Percentiles rank a stretch among this genome's conserved stretches.
These are phyloP conservation scores for Puya raimondii DNA, from an alignment of 176 grass and related monocot genomes.

Conservation along the genomic window DNA sequence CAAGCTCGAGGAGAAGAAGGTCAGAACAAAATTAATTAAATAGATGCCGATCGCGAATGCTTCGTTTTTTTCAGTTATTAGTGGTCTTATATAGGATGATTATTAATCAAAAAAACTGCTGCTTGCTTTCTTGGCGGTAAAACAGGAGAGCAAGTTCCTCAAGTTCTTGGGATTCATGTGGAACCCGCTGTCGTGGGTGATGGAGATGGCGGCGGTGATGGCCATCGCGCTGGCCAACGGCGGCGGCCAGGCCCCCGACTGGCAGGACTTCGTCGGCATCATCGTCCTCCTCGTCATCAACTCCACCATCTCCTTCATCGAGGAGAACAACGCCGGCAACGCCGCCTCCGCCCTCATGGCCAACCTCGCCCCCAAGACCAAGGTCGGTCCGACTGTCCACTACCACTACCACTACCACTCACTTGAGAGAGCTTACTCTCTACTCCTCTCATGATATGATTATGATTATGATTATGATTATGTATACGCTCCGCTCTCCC, in stretches of 20 bases:
- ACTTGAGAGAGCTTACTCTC: too few species aligned
- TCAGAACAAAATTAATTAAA: background rate
- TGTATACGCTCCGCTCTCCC: too few species aligned
- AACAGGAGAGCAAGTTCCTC: slow-evolving; percentile 5
- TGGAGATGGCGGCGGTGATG: slow-evolving; percentile 5
- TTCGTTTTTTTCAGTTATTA: too few species aligned
- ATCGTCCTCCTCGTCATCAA: slow-evolving; percentile 1
- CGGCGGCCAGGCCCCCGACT: background rate
- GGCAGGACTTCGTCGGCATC: slow-evolving; percentile 9
- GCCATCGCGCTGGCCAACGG: slow-evolving; percentile 5
- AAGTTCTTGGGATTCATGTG: slow-evolving; percentile 10
- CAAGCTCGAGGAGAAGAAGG: slow-evolving; percentile 12
- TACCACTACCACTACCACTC: too few species aligned
- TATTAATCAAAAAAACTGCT: too few species aligned
- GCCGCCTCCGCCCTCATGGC: slow-evolving; percentile 5
- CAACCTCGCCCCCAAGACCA: slow-evolving; percentile 3
- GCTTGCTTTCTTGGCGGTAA: too few species aligned
- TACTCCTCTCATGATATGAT: too few species aligned
- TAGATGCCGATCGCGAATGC: too few species aligned
- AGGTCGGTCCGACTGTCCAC: too few species aligned
- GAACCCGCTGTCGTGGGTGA: slow-evolving; percentile 9
- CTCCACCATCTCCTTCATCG: slow-evolving; percentile 8
- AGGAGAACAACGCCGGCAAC: slow-evolving; percentile 9
- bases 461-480: too few species aligned
- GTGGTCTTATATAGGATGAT: too few species aligned